Evolutionary conservation across 2,329 filamentous ascomycete species (phyloP).

Genomic region (Endothia cerciana): DNA sequence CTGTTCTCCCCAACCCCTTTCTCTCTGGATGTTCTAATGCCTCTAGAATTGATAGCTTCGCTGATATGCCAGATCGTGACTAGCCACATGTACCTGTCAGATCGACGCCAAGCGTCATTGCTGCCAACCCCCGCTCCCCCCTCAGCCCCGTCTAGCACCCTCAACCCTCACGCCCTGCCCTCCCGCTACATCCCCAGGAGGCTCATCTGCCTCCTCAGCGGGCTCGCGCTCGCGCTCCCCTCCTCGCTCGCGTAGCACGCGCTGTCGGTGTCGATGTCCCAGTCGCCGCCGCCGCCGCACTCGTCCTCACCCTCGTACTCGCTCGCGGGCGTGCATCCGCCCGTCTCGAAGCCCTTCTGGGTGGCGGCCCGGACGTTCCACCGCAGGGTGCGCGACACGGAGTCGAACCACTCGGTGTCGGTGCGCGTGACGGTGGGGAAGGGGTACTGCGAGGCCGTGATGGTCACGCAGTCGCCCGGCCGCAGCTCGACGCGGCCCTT

Average conservation of each 20-base stretch:
- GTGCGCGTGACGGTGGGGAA: slow-evolving; percentile 95
- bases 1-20: too few species aligned
- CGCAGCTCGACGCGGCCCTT: slow-evolving; percentile 93
- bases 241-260: slow-evolving; percentile 74
- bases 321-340: slow-evolving; percentile 38
- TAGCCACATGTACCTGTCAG: not conserved
- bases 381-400: slow-evolving; percentile 84
- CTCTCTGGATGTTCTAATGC: too few species aligned
- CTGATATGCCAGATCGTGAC: not conserved
- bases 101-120: not conserved
- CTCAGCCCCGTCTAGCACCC: not conserved
- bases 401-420: slow-evolving; percentile 94
- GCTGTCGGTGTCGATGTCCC: slow-evolving; percentile 94
- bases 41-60: too few species aligned
- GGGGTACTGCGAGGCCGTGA: slow-evolving; percentile 93
- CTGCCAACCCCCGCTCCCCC: not conserved
- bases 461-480: slow-evolving; percentile 93
- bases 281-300: slow-evolving; percentile 68
- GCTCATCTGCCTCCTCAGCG: slow-evolving; percentile 74
- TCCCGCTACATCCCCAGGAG: slow-evolving; percentile 61
- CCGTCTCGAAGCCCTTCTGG: slow-evolving; percentile 82
- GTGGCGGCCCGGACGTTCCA: slow-evolving; percentile 94
- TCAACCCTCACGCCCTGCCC: not conserved
- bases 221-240: slow-evolving; percentile 68
- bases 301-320: slow-evolving; percentile 45